These are phyloP conservation scores for Mycothermus thermophilus DNA, from an alignment of 495 filamentous ascomycete genomes.

Conservation along the genomic window DNA sequence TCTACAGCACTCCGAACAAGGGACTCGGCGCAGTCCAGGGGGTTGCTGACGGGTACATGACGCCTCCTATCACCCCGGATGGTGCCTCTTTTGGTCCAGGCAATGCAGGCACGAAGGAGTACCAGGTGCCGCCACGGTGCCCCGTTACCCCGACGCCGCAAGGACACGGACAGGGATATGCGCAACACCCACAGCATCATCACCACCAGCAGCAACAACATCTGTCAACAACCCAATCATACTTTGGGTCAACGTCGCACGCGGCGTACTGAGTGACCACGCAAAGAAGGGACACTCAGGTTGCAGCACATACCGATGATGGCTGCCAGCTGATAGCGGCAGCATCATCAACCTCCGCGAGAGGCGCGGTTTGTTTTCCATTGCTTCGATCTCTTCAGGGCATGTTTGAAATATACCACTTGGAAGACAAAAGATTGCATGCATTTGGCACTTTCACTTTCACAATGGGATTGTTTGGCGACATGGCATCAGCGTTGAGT, in stretches of 20 bases:
- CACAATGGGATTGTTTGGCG: slow-evolving; percentile 22
- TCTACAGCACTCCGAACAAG: slow-evolving; percentile 78
- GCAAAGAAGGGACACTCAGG: slow-evolving; percentile 2
- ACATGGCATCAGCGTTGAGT: slow-evolving; percentile 28
- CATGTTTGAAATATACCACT: slow-evolving; percentile 22
- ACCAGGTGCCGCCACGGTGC: slow-evolving; percentile 33
- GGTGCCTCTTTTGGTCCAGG: slow-evolving; percentile 45
- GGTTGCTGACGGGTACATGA: slow-evolving; percentile 71
- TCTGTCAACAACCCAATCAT: slow-evolving; percentile 18
- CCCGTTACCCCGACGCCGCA: slow-evolving; percentile 42
- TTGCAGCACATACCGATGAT: slow-evolving; percentile 4
- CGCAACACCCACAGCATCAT: slow-evolving; percentile 12
- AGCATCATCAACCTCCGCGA: slow-evolving; percentile 13
- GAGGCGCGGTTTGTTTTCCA: slow-evolving; percentile 11
- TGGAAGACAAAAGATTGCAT: slow-evolving; percentile 27
- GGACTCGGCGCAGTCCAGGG: slow-evolving; percentile 44
- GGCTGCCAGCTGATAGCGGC: too few species aligned
- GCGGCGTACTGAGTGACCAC: slow-evolving; percentile 22
- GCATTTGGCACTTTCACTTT: slow-evolving; percentile 23
- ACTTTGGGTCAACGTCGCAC: slow-evolving; percentile 16
- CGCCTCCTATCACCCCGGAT: slow-evolving; percentile 93
- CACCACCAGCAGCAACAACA: slow-evolving; percentile 16
- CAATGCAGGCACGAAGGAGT: slow-evolving; percentile 31
- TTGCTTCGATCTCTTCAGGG: slow-evolving; percentile 17
- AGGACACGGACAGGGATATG: slow-evolving; percentile 10